Percentiles rank a stretch among this genome's conserved stretches.
Evolutionary conservation across 139 green algal species (phyloP).

Genomic region (Micractinium conductrix): DNA sequence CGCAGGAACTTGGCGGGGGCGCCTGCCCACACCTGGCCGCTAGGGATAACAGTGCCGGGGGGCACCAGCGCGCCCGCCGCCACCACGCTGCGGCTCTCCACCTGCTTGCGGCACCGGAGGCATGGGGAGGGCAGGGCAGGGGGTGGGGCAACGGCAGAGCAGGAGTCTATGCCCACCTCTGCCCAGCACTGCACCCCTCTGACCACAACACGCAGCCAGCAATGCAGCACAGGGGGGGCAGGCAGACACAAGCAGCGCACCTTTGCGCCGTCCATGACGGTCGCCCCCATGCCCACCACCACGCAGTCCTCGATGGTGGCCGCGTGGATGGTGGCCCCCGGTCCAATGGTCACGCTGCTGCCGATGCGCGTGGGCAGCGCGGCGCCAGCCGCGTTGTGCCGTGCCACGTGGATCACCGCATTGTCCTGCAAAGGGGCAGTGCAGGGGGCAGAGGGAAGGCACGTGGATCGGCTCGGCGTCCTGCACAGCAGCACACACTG

Average conservation of each 20-base stretch:
- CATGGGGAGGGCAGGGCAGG: neutral
- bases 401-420: constrained; percentile 89
- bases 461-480: too few relatives aligned
- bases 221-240: neutral
- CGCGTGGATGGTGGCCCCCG: constrained; percentile 85
- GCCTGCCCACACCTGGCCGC: constrained; percentile 94
- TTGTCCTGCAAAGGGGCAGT: too few relatives aligned
- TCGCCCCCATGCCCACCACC: constrained; percentile 94
- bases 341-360: constrained; percentile 73
- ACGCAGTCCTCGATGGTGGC: constrained; percentile 84
- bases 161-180: too few relatives aligned
- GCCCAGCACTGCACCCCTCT: neutral
- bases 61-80: constrained; percentile 84
- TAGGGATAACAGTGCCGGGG: constrained; percentile 74
- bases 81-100: constrained; percentile 84
- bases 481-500: too few relatives aligned
- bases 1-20: constrained; percentile 88
- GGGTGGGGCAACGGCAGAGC: neutral
- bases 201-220: neutral
- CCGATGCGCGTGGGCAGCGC: constrained; percentile 78
- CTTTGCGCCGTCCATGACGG: constrained; percentile 84
- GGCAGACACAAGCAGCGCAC: constrained; percentile 36
- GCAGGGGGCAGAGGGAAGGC: too few relatives aligned
- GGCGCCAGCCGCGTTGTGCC: constrained; percentile 61
- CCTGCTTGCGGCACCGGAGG: constrained; percentile 17